A percentile compares a stretch with the other conserved stretches of the same genome.
phyloP scores from a whole-genome alignment of 306 rosid species.

The Delonix regia region DNA sequence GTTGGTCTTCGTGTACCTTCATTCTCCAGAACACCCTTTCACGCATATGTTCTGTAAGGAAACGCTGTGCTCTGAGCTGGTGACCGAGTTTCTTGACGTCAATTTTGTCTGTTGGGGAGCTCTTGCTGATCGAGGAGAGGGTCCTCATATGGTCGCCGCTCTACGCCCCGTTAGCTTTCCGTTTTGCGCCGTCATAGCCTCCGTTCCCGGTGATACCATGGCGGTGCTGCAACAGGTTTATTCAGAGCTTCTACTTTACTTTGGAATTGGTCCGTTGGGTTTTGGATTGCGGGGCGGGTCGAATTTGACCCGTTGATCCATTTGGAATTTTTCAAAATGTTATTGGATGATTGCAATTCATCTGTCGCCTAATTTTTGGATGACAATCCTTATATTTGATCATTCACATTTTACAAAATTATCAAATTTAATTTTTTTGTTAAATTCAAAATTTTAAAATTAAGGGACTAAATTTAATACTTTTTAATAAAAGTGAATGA shows the following conservation, averaged over 20 bases:
- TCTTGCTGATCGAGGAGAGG: slow-evolving; percentile 62
- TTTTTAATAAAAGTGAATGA: too few relatives aligned
- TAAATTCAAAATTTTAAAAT: too few relatives aligned
- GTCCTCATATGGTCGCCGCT: slow-evolving; percentile 61
- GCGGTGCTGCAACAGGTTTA: slow-evolving; percentile 74
- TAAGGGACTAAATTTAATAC: too few relatives aligned
- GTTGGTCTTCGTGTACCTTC: slow-evolving; percentile 80
- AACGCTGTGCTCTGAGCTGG: slow-evolving; percentile 65
- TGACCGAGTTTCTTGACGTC: slow-evolving; percentile 72
- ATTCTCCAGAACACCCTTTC: slow-evolving; percentile 74
- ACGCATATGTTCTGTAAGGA: slow-evolving; percentile 64
- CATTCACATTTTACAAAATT: too few relatives aligned
- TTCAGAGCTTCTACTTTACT: background rate
- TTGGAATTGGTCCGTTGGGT: too few relatives aligned
- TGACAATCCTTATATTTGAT: too few relatives aligned
- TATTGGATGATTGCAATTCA: too few relatives aligned
- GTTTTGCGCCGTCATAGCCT: slow-evolving; percentile 68
- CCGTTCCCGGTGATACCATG: slow-evolving; percentile 53
- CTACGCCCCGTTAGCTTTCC: slow-evolving; percentile 65
- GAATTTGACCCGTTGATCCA: too few relatives aligned
- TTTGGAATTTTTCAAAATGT: too few relatives aligned
- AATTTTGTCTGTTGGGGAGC: slow-evolving; percentile 84
- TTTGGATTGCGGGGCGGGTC: too few relatives aligned
- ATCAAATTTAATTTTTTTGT: too few relatives aligned
- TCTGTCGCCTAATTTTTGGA: too few relatives aligned